Conservation (phyloP, 2,329 filamentous ascomycete species). For the Emergomyces orientalis region DNA sequence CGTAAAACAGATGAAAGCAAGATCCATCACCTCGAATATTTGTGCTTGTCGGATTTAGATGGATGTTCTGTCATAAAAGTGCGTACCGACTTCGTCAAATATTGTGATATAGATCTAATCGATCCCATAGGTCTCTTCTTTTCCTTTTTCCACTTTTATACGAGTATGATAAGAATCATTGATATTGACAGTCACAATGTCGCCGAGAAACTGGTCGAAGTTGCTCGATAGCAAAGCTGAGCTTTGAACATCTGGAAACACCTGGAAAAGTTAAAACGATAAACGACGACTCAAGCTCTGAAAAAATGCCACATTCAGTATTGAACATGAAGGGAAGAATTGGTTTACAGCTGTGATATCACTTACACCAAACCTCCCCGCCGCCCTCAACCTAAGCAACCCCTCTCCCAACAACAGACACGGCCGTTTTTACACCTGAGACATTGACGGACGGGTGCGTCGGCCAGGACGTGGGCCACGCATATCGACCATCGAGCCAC, state of each 20-base stretch:
- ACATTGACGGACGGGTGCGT: conserved; percentile 14
- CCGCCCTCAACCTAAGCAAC: background rate
- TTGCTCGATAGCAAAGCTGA: too few relatives aligned
- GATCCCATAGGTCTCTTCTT: background rate
- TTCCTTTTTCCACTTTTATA: too few relatives aligned
- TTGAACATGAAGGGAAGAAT: too few relatives aligned
- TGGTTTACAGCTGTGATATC: background rate
- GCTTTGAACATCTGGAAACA: too few relatives aligned
- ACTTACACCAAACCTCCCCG: background rate
- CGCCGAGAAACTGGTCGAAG: too few relatives aligned
- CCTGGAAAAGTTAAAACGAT: too few relatives aligned
- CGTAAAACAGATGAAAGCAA: background rate
- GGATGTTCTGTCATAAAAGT: background rate
- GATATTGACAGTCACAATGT: too few relatives aligned
- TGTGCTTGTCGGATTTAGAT: background rate
- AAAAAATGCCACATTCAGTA: too few relatives aligned
- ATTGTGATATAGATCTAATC: background rate
- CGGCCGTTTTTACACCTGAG: conserved; percentile 13
- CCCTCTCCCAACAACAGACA: background rate
- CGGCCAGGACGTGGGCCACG: conserved; percentile 11
- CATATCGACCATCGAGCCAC: conserved; percentile 8
- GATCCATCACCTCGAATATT: background rate
- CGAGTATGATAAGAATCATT: too few relatives aligned
- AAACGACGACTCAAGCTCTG: too few relatives aligned
- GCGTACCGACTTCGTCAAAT: background rate